Evolutionary conservation across 345 rosid genomes (phyloP), one percentile per base, ranked within the genome.

Genomic region (Pistacia atlantica): DNA sequence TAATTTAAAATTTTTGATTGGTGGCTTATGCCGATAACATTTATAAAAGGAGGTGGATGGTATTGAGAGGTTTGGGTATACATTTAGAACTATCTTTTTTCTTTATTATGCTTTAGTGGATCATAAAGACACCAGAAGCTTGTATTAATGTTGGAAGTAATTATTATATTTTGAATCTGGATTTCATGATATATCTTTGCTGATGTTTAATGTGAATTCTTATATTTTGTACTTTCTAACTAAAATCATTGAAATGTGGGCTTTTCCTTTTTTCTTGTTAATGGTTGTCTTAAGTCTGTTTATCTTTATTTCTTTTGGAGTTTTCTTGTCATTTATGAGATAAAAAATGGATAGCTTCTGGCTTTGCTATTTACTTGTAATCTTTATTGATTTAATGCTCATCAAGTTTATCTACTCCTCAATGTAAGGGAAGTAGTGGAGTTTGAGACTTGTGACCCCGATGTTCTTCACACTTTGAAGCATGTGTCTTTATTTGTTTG

Each of bases 391-490:
- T 59, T 73, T 42, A 67, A 51, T 76, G 54, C 7, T 20, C 35
- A 45, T 31, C 68, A 62, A 73, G 66, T 33, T 67, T 63, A n/a
- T 13, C 69, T 25, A 52, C 73, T 61, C 73, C 65, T 31, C 33
- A 31, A 63, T 64, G 33, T 48, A 10, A 67, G 37, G 57, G 55
- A 64, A 67, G 72, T 59, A 33, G 59, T 74, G 56, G 67, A 67
- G 52, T 42, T 69, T 72, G 38, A 67, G 62, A 17, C 17, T 67
- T 51, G 64, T 65, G 61, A 74, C 56, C 72, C 69, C 48, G 11
- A 54, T 38, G 54, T 78, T 71, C 69, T 37, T 70, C 10, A 22
- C 31, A 75, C 45, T 35, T 75, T 70, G 65, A 74, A 73, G 81
- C 56, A 59, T 66, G 61, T 33, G 51, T 72, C n/a, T 65, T 0